Conservation (phyloP, 108 stramenopile genomes). For the Bacterosira constricta region DNA sequence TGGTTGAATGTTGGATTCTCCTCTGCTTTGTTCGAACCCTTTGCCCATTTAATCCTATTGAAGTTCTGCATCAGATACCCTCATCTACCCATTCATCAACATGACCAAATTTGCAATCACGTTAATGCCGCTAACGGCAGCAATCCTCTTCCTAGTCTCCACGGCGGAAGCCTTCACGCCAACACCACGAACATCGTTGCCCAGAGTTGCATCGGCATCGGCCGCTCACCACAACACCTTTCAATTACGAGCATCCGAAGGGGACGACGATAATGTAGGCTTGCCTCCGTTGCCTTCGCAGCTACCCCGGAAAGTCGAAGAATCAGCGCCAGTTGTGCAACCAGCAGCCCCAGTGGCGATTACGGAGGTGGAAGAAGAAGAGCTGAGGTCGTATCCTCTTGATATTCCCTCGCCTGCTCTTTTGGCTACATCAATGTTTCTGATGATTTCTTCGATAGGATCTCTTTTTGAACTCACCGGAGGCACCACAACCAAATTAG, state of each 20-base stretch:
- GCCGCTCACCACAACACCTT: not conserved
- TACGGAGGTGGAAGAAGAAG: not conserved
- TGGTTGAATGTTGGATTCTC: too few relatives aligned
- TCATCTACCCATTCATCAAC: too few relatives aligned
- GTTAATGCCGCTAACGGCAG: not conserved
- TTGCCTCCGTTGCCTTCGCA: not conserved
- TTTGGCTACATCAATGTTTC: conserved; percentile 76
- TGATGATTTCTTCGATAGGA: conserved; percentile 74
- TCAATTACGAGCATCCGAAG: not conserved
- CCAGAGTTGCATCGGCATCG: not conserved
- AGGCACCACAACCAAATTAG: conserved; percentile 47
- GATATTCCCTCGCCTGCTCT: conserved; percentile 78
- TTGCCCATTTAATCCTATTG: too few relatives aligned
- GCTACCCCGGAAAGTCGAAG: not conserved
- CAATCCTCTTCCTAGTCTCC: not conserved
- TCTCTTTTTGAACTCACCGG: conserved; percentile 71
- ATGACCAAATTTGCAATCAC: not conserved
- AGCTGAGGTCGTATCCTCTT: conserved; percentile 54
- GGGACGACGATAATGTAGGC: not conserved
- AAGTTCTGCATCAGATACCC: too few relatives aligned
- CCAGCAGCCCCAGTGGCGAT: not conserved
- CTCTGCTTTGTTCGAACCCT: too few relatives aligned
- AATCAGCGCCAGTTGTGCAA: not conserved
- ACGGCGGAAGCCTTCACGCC: not conserved
- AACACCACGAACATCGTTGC: not conserved